Percentiles rank a stretch among this genome's conserved stretches.
Evolutionary conservation across 2,329 filamentous ascomycete genomes (phyloP).

Genomic region (Fusarium kyushuense): DNA sequence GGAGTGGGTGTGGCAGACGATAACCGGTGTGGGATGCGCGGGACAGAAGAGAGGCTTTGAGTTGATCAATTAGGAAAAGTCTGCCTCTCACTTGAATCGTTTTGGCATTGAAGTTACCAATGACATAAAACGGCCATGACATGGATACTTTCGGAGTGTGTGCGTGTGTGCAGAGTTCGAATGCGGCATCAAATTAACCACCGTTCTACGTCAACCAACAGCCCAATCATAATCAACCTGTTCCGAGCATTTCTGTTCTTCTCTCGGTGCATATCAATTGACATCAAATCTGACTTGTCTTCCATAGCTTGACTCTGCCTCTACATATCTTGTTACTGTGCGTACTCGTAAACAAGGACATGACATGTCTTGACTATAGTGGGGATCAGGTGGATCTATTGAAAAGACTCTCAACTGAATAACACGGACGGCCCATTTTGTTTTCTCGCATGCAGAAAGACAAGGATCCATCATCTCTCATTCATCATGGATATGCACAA

Average conservation of each 20-base stretch:
- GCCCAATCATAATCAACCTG: neutral
- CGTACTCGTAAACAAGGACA: slow-evolving; percentile 25
- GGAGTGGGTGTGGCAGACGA: slow-evolving; percentile 18
- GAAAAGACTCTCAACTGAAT: slow-evolving; percentile 2
- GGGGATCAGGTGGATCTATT: slow-evolving; percentile 29
- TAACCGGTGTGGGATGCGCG: slow-evolving; percentile 31
- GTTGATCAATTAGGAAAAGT: slow-evolving; percentile 6
- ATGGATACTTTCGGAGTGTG: neutral
- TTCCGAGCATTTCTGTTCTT: neutral
- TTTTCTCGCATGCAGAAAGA: slow-evolving; percentile 13
- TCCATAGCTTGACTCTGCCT: too few species aligned
- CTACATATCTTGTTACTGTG: neutral
- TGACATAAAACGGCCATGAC: slow-evolving; percentile 6
- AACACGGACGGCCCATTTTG: slow-evolving; percentile 17
- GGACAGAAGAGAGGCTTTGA: slow-evolving; percentile 19
- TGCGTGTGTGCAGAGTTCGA: neutral
- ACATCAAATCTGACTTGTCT: neutral
- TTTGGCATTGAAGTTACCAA: slow-evolving; percentile 9
- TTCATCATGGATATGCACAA: slow-evolving; percentile 7
- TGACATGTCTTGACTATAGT: slow-evolving; percentile 9
- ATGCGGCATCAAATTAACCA: neutral
- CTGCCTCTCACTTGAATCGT: slow-evolving; percentile 6
- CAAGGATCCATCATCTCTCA: neutral
- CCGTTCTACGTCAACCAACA: neutral
- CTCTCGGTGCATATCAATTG: neutral